Conservation (phyloP, 163 green algal species). For the Scenedesmus sp. region DNA sequence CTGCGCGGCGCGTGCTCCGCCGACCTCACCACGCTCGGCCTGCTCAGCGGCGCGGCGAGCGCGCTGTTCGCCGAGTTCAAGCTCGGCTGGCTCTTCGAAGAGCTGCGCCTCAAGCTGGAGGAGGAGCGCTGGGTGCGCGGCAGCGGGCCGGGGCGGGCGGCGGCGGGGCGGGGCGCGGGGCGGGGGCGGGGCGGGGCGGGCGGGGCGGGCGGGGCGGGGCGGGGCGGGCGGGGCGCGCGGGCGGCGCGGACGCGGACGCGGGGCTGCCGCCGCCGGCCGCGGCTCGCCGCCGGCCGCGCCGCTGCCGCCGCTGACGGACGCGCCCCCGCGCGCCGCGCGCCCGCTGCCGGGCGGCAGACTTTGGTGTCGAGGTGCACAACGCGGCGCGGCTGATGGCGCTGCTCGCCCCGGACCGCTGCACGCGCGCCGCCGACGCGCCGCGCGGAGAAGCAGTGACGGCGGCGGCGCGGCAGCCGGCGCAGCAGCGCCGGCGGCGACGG, state of each 20-base stretch:
- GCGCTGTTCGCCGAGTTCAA: slow-evolving; percentile 71
- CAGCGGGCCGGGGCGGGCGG: background rate
- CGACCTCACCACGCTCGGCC: slow-evolving; percentile 77
- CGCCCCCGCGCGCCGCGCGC: too few relatives aligned
- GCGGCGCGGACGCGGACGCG: too few relatives aligned
- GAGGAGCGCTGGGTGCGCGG: slow-evolving; percentile 77
- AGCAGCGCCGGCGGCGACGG: background rate
- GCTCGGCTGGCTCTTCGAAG: slow-evolving; percentile 74
- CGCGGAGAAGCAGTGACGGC: slow-evolving; percentile 10
- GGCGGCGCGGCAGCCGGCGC: too few relatives aligned
- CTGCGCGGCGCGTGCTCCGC: slow-evolving; percentile 65
- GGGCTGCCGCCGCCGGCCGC: too few relatives aligned
- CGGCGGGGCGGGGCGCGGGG: background rate
- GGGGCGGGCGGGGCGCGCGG: too few relatives aligned
- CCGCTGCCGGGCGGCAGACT: too few relatives aligned
- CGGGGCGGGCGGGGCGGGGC: too few relatives aligned
- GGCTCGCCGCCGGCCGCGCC: too few relatives aligned
- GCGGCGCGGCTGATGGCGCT: slow-evolving; percentile 48
- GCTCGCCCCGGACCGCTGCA: slow-evolving; percentile 33
- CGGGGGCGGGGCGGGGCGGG: background rate
- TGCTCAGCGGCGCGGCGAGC: slow-evolving; percentile 39
- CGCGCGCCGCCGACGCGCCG: too few relatives aligned
- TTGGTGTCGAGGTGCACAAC: slow-evolving; percentile 66
- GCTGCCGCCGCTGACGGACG: too few relatives aligned
- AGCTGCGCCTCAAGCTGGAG: slow-evolving; percentile 71